Evolutionary conservation across 2,329 filamentous ascomycete genomes (phyloP).

Genomic region (Parasarocladium wereldwijsianum): DNA sequence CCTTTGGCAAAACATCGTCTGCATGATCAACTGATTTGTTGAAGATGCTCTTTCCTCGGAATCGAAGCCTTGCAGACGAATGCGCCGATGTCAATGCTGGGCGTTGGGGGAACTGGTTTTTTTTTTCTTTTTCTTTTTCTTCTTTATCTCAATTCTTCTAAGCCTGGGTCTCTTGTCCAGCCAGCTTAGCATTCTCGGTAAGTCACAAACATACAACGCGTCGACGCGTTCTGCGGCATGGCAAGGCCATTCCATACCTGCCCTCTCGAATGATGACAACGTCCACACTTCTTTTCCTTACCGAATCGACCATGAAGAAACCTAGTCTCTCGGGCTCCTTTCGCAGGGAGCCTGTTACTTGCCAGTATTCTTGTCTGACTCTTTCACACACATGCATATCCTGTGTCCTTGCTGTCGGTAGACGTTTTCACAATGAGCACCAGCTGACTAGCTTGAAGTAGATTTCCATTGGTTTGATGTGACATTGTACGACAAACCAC

Average conservation of each 20-base stretch:
- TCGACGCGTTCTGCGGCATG: no score
- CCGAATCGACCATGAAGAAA: constrained; percentile 80
- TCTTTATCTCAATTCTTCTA: constrained; percentile 4
- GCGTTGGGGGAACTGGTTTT: no score
- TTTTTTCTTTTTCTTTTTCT: constrained; percentile 4
- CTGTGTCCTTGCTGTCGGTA: no score
- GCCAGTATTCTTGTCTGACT: constrained; percentile 79
- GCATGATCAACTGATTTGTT: no score
- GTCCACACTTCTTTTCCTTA: constrained; percentile 68
- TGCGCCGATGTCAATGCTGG: no score
- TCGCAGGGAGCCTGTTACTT: constrained; percentile 62
- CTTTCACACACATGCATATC: constrained; percentile 9
- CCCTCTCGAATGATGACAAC: constrained; percentile 54
- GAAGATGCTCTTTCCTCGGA: no score
- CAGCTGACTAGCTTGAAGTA: not conserved
- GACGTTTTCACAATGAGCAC: no score
- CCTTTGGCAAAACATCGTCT: no score
- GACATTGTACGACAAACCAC: not conserved
- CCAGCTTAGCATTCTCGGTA: no score
- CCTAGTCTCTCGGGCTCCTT: constrained; percentile 50
- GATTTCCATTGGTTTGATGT: not conserved
- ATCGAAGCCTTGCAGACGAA: no score
- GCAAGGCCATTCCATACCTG: constrained; percentile 7
- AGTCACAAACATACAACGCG: no score
- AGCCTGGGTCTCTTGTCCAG: no score